Percentiles rank a stretch among this genome's conserved stretches.
These are phyloP conservation scores for Isatis tinctoria DNA, from an alignment of 345 rosid species.

Conservation along the genomic window DNA sequence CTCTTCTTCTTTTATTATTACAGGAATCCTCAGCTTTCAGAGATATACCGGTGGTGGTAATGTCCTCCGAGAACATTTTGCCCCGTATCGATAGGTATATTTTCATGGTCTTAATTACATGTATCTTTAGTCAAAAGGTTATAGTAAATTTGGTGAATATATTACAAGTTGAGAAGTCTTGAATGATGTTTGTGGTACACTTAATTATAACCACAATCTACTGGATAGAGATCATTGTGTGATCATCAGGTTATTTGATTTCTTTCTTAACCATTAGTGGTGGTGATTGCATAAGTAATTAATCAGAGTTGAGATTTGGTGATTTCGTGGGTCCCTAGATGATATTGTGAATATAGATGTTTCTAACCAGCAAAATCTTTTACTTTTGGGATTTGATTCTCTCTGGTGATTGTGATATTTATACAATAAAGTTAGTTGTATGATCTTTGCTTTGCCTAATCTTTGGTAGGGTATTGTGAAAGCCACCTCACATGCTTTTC, in stretches of 20 bases:
- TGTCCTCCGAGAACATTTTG: slow-evolving; percentile 79
- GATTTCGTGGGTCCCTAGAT: slow-evolving; percentile 27
- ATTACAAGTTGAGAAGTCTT: not conserved
- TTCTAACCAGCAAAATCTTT: slow-evolving; percentile 23
- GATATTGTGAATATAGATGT: slow-evolving; percentile 16
- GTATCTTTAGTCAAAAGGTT: not conserved
- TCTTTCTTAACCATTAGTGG: not conserved
- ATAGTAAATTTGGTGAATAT: slow-evolving; percentile 1
- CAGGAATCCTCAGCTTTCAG: slow-evolving; percentile 68
- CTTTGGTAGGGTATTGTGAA: slow-evolving; percentile 18
- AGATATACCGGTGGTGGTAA: slow-evolving; percentile 70
- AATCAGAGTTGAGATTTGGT: slow-evolving; percentile 23
- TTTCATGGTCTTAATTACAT: not conserved
- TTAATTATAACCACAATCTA: not conserved
- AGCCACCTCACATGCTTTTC: slow-evolving; percentile 31
- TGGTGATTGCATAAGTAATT: slow-evolving; percentile 2
- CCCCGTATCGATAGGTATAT: slow-evolving; percentile 65
- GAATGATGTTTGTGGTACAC: not conserved
- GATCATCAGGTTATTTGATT: not conserved
- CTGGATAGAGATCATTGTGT: not conserved
- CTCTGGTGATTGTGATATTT: slow-evolving; percentile 24
- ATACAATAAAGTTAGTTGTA: not conserved
- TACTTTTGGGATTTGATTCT: slow-evolving; percentile 26
- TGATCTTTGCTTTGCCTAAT: slow-evolving; percentile 25
- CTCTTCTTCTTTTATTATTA: not conserved